Percentiles rank a stretch among this genome's conserved stretches.
phyloP scores from a whole-genome alignment of 305 asterid genomes.

The Stenogyne calaminthoides region DNA sequence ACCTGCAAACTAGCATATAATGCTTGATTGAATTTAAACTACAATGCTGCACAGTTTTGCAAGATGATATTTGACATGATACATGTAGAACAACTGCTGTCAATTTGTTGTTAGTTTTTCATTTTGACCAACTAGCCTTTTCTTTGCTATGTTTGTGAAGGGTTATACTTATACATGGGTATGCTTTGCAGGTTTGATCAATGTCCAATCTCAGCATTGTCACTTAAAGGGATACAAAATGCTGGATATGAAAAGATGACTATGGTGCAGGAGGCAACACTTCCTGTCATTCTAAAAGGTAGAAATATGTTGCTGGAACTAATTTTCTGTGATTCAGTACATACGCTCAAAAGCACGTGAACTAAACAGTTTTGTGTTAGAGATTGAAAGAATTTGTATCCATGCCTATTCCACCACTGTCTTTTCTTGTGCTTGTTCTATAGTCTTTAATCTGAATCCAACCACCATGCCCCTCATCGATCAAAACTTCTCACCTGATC shows the following conservation, averaged over 20 bases:
- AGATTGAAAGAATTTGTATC: neutral
- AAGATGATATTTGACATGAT: neutral
- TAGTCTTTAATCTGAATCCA: neutral
- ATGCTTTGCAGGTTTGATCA: constrained; percentile 73
- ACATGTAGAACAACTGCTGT: constrained; percentile 6
- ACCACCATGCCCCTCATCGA: neutral
- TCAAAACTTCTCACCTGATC: neutral
- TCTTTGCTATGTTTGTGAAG: neutral
- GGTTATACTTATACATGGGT: neutral
- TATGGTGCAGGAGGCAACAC: constrained; percentile 93
- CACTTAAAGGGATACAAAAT: constrained; percentile 88
- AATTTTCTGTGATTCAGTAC: constrained; percentile 18
- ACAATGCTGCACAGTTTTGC: neutral
- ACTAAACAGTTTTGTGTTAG: neutral
- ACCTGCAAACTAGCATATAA: neutral
- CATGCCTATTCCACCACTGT: neutral
- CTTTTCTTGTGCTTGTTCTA: constrained; percentile 19
- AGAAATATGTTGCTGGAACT: constrained; percentile 26
- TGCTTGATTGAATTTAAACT: neutral
- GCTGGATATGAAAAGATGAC: constrained; percentile 95
- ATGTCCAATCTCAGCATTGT: constrained; percentile 68
- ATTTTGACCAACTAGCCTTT: constrained; percentile 2
- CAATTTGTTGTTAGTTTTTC: constrained; percentile 1
- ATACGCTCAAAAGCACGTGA: neutral
- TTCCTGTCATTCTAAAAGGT: constrained; percentile 91